These are phyloP conservation scores for Neurospora sp. DNA, from an alignment of 495 filamentous ascomycete genomes.

Conservation along the genomic window DNA sequence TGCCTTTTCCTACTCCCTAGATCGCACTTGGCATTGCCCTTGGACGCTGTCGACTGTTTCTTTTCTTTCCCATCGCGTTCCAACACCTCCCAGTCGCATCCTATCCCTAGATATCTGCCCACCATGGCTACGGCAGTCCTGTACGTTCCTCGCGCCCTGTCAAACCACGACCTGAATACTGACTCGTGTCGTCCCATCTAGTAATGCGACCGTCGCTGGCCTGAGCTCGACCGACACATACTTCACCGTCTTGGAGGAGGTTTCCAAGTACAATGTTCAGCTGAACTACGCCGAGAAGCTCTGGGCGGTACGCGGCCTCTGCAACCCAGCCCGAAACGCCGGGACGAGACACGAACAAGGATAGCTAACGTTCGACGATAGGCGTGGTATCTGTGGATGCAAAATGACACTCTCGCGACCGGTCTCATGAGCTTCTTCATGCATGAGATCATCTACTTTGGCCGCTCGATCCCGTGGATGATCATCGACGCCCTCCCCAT, in stretches of 20 bases:
- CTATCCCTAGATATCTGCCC: neutral
- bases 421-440: conserved; percentile 94
- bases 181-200: conserved; percentile 24
- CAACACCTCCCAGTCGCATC: neutral
- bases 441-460: conserved; percentile 93
- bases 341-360: neutral
- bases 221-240: conserved; percentile 50
- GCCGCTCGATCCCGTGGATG: conserved; percentile 84
- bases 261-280: conserved; percentile 77
- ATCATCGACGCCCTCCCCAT: conserved; percentile 79
- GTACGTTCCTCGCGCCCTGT: conserved; percentile 17
- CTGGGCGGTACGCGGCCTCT: conserved; percentile 62
- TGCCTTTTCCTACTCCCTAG: conserved; percentile 5
- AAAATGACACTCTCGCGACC: conserved; percentile 90
- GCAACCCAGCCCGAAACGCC: neutral
- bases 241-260: conserved; percentile 74
- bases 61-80: conserved; percentile 2
- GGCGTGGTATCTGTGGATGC: conserved; percentile 93
- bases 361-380: conserved; percentile 13
- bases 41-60: conserved; percentile 1
- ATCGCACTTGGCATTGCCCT: conserved; percentile 5
- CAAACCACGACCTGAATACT: conserved; percentile 1
- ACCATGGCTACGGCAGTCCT: conserved; percentile 29
- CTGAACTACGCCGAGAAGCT: conserved; percentile 75
- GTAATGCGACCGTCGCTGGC: conserved; percentile 40